phyloP scores from a whole-genome alignment of 495 filamentous ascomycete genomes.

The Neurospora hispaniola region DNA sequence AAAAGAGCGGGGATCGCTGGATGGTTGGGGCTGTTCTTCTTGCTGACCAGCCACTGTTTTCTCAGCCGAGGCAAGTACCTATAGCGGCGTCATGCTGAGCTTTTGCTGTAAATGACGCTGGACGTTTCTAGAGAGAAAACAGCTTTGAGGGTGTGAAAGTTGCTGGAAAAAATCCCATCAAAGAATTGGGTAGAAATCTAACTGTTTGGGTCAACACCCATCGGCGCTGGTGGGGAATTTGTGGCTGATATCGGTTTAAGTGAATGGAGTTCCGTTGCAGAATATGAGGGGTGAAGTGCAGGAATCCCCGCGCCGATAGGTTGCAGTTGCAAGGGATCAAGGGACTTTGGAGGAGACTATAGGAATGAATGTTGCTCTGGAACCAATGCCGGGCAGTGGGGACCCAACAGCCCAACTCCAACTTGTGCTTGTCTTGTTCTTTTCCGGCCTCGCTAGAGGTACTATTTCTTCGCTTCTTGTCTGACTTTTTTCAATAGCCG shows the following conservation, averaged over 20 bases:
- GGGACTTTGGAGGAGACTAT: not conserved
- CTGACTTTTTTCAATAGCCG: not conserved
- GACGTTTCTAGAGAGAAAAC: not conserved
- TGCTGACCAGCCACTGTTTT: not conserved
- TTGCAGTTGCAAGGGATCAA: not conserved
- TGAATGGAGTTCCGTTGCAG: not conserved
- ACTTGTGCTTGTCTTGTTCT: not conserved
- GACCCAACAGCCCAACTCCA: not conserved
- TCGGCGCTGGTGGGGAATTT: not conserved
- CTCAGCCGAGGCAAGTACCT: not conserved
- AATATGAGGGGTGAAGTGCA: not conserved
- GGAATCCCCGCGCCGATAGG: not conserved
- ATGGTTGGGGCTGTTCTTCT: not conserved
- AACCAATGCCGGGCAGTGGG: not conserved
- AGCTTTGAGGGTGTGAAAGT: not conserved
- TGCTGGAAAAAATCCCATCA: not conserved
- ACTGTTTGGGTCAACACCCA: not conserved
- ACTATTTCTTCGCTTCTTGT: not conserved
- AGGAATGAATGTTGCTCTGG: not conserved
- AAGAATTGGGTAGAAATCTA: not conserved
- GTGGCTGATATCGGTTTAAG: not conserved
- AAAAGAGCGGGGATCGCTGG: not conserved
- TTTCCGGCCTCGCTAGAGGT: not conserved
- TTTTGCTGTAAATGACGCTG: not conserved
- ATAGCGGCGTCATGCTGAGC: not conserved